phyloP scores from a whole-genome alignment of 75 land plant species.

The Sequoiadendron giganteum region DNA sequence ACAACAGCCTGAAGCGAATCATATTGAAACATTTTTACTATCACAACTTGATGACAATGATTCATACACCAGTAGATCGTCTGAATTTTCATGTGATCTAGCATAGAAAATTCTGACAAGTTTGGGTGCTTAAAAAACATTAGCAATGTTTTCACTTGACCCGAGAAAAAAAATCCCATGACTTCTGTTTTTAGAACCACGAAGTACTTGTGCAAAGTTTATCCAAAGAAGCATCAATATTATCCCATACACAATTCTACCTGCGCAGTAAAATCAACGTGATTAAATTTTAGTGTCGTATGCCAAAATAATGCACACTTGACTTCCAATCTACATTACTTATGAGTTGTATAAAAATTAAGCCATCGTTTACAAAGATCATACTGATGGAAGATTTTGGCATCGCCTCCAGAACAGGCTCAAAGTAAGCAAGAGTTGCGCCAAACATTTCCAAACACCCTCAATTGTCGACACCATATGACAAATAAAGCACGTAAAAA shows the following conservation, averaged over 20 bases:
- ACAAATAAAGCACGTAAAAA: background rate
- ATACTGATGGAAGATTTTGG: background rate
- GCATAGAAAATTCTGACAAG: background rate
- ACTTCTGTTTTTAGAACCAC: background rate
- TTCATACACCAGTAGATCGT: background rate
- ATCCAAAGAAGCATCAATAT: background rate
- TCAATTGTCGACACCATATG: background rate
- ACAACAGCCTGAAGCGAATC: background rate
- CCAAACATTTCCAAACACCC: background rate
- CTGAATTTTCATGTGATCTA: background rate
- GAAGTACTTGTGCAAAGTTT: background rate
- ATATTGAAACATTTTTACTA: background rate
- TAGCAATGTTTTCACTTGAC: background rate
- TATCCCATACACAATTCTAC: background rate
- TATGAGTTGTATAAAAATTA: background rate
- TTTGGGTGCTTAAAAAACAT: background rate
- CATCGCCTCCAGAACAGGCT: background rate
- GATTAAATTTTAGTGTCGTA: background rate
- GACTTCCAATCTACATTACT: background rate
- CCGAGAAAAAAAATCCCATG: background rate
- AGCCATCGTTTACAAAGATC: background rate
- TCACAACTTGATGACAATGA: background rate
- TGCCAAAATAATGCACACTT: background rate
- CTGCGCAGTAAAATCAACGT: background rate
- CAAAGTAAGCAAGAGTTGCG: background rate